Conservation (phyloP, 2,329 filamentous ascomycete genomes). For the Xylaria arbuscula region DNA sequence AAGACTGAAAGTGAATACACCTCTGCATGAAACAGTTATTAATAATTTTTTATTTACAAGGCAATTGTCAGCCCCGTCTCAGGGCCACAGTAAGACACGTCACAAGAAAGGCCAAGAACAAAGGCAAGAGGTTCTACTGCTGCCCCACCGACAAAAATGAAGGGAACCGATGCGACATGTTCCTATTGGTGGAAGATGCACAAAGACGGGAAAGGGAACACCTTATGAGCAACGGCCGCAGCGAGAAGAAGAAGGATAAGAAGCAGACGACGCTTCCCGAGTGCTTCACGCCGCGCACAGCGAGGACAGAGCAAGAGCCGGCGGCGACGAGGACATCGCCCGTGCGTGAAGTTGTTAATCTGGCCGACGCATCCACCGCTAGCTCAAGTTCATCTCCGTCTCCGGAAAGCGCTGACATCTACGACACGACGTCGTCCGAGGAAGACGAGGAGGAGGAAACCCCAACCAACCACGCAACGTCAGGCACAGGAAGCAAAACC, state of each 20-base stretch:
- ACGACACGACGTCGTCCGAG: slow-evolving; percentile 30
- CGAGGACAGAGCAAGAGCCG: slow-evolving; percentile 31
- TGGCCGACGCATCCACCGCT: slow-evolving; percentile 10
- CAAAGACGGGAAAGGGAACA: slow-evolving; percentile 57
- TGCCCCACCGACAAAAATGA: slow-evolving; percentile 60
- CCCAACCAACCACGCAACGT: not conserved
- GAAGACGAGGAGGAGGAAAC: slow-evolving; percentile 32
- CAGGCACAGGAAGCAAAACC: not conserved
- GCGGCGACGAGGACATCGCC: slow-evolving; percentile 34
- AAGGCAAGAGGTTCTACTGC: slow-evolving; percentile 64
- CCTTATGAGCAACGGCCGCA: slow-evolving; percentile 58
- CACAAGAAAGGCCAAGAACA: slow-evolving; percentile 61
- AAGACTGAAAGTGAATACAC: not conserved
- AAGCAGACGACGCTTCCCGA: slow-evolving; percentile 48
- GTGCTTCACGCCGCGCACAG: slow-evolving; percentile 43
- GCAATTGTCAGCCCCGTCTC: slow-evolving; percentile 63
- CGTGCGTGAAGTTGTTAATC: slow-evolving; percentile 34
- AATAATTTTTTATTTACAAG: slow-evolving; percentile 43
- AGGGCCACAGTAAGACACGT: slow-evolving; percentile 62
- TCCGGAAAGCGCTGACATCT: not conserved
- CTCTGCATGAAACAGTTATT: not conserved
- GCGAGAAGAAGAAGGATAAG: slow-evolving; percentile 50
- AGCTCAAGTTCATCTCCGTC: slow-evolving; percentile 4
- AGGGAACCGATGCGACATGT: slow-evolving; percentile 64
- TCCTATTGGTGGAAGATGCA: slow-evolving; percentile 68